These are phyloP conservation scores for Pelargonium nanum DNA, from an alignment of 345 rosid genomes.

Conservation along the genomic window DNA sequence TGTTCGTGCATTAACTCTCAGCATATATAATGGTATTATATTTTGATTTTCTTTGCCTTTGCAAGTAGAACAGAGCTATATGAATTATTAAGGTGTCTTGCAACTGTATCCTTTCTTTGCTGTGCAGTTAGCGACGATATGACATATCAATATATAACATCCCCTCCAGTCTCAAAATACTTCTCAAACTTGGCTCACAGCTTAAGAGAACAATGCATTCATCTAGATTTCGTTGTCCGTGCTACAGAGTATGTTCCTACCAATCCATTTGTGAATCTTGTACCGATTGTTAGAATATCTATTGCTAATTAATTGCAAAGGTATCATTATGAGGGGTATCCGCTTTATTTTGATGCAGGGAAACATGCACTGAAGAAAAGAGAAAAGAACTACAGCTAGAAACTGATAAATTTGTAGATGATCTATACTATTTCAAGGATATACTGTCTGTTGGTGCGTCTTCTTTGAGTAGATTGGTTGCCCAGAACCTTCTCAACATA, in stretches of 20 bases:
- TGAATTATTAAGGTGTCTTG: constrained; percentile 11
- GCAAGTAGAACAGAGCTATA: constrained; percentile 4
- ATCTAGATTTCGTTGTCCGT: constrained; percentile 36
- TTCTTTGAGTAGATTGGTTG: constrained; percentile 32
- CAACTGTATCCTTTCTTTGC: constrained; percentile 17
- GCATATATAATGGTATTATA: constrained; percentile 41
- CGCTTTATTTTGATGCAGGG: constrained; percentile 29
- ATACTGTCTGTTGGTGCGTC: constrained; percentile 39
- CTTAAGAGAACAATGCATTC: constrained; percentile 37
- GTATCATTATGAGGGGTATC: constrained; percentile 2
- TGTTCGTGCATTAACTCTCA: constrained; percentile 62
- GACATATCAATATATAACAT: constrained; percentile 42
- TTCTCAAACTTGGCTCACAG: constrained; percentile 44
- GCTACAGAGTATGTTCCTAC: constrained; percentile 24
- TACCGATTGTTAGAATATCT: background rate
- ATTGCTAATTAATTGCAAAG: background rate
- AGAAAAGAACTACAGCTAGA: constrained; percentile 27
- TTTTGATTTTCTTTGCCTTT: constrained; percentile 5
- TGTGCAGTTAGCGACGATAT: constrained; percentile 54
- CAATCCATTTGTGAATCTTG: background rate
- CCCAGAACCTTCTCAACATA: constrained; percentile 32
- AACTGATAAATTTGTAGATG: constrained; percentile 50
- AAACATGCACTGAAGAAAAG: constrained; percentile 17
- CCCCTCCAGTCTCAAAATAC: constrained; percentile 47
- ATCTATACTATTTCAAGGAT: constrained; percentile 60